Conservation (phyloP, 2,329 filamentous ascomycete species). For the Metarhizium robertsii region DNA sequence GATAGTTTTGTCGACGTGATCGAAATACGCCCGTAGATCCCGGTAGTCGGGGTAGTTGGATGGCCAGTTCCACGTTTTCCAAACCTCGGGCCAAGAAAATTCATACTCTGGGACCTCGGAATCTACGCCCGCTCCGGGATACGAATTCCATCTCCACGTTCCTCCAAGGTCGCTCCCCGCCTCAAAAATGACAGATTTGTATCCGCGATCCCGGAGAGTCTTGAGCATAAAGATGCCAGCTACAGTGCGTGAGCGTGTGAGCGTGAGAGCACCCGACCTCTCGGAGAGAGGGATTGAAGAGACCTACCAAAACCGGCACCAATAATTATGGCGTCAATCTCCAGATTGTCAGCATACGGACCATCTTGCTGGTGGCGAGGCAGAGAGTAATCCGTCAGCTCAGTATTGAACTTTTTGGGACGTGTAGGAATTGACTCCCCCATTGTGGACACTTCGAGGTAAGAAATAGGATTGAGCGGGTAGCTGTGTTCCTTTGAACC, state of each 20-base stretch:
- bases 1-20: conserved; percentile 46
- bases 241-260: conserved; percentile 3
- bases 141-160: conserved; percentile 48
- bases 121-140: conserved; percentile 46
- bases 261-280: too few relatives aligned
- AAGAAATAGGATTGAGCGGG: not conserved
- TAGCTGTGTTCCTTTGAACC: too few relatives aligned
- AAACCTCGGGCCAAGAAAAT: conserved; percentile 40
- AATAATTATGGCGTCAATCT: conserved; percentile 30
- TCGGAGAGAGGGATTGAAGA: not conserved
- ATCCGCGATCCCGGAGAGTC: conserved; percentile 38
- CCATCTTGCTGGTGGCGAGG: conserved; percentile 4
- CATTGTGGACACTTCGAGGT: not conserved
- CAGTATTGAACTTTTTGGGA: not conserved
- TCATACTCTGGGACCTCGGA: conserved; percentile 44
- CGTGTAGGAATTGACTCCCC: not conserved
- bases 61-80: conserved; percentile 47
- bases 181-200: conserved; percentile 41
- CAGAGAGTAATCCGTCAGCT: not conserved
- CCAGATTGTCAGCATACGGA: not conserved
- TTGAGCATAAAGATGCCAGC: conserved; percentile 42
- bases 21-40: conserved; percentile 49
- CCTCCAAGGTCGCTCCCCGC: conserved; percentile 41
- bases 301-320: conserved; percentile 33
- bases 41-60: conserved; percentile 40